A percentile compares a stretch with the other conserved stretches of the same genome.
phyloP scores from a whole-genome alignment of 495 filamentous ascomycete genomes.

The Talaromyces liani region DNA sequence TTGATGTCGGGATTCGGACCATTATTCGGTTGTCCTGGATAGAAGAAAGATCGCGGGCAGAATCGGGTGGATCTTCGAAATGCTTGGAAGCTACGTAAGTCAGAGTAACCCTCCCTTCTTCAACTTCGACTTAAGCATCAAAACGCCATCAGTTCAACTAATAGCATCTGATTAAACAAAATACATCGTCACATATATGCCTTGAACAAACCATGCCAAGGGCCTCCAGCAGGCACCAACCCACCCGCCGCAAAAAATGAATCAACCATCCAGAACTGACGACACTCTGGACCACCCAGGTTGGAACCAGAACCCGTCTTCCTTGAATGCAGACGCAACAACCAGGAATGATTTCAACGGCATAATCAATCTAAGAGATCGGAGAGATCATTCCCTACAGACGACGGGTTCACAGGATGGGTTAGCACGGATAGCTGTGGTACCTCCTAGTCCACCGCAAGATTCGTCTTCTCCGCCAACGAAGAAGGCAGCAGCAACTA shows the following conservation, averaged over 20 bases:
- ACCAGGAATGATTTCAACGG: slow-evolving; percentile 60
- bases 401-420: neutral
- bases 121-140: neutral
- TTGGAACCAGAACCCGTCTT: slow-evolving; percentile 54
- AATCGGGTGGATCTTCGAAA: neutral
- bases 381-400: slow-evolving; percentile 22
- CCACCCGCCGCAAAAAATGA: slow-evolving; percentile 35
- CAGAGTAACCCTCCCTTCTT: neutral
- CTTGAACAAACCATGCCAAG: neutral
- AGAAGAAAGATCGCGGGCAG: slow-evolving; percentile 2
- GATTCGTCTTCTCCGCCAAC: neutral
- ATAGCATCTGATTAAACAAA: neutral
- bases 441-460: neutral
- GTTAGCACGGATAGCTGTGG: neutral
- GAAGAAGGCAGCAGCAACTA: neutral
- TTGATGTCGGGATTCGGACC: neutral
- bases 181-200: neutral
- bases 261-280: slow-evolving; percentile 57
- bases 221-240: neutral
- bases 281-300: slow-evolving; percentile 44
- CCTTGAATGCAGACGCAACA: slow-evolving; percentile 49
- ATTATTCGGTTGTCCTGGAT: neutral
- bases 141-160: neutral
- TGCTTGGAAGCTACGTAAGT: neutral
- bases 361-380: slow-evolving; percentile 32